These are phyloP conservation scores for Barnettozyma salicaria DNA, from an alignment of 805 yeast genomes.

Conservation along the genomic window DNA sequence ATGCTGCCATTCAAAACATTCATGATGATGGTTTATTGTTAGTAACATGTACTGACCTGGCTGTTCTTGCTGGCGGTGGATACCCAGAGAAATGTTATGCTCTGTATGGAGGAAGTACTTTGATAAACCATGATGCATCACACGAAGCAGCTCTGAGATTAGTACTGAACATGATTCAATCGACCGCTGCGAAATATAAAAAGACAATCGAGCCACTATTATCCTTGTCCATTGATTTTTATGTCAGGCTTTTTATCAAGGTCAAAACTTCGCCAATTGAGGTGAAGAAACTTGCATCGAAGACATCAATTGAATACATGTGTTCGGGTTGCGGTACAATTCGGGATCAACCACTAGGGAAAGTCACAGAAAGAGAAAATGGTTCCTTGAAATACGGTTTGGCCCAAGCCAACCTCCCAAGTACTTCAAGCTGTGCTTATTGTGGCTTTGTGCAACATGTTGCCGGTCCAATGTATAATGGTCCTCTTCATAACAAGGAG, in stretches of 20 bases:
- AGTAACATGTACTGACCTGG: constrained; percentile 94
- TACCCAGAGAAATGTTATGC: constrained; percentile 97
- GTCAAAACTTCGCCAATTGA: constrained; percentile 72
- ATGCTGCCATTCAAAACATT: constrained; percentile 82
- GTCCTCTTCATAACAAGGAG: constrained; percentile 59
- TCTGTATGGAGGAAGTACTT: constrained; percentile 85
- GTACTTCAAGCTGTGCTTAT: constrained; percentile 55
- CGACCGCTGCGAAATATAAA: constrained; percentile 86
- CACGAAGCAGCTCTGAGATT: constrained; percentile 92
- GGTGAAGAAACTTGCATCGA: constrained; percentile 74
- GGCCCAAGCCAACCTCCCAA: constrained; percentile 53
- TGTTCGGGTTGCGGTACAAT: constrained; percentile 85
- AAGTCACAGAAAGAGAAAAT: constrained; percentile 38
- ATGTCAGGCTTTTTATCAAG: constrained; percentile 77
- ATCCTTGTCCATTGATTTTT: constrained; percentile 84
- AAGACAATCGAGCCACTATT: constrained; percentile 82
- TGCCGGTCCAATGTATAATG: constrained; percentile 98
- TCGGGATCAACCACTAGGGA: constrained; percentile 70
- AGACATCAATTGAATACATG: constrained; percentile 70
- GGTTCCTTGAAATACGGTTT: constrained; percentile 50
- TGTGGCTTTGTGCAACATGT: constrained; percentile 70
- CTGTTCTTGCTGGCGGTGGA: constrained; percentile 91
- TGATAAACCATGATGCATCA: constrained; percentile 65
- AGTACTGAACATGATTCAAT: constrained; percentile 67
- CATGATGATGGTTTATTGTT: constrained; percentile 78